Evolutionary conservation across 345 rosid species (phyloP), one percentile per base, ranked within the genome.

Genomic region (Syzygium oleosum): DNA sequence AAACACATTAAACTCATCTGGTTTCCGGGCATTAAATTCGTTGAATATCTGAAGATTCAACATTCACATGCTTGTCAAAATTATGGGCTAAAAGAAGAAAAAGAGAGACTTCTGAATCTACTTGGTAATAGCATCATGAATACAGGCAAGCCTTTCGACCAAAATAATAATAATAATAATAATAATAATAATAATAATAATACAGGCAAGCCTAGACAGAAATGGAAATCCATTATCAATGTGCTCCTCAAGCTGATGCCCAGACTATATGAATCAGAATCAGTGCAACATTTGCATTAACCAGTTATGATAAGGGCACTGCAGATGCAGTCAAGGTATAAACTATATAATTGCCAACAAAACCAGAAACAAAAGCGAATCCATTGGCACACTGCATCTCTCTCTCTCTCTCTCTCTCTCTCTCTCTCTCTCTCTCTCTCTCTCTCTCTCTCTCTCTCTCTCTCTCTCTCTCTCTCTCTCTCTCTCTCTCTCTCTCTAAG

Each of bases 21-120:
- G 99, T 88, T 98, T 97, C 87, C 99, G 93, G 85, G 99, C 98
- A 88, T 98, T 97, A 89, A 98, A 96, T 90, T 98, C 99, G 84
- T 98, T 98, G 87, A 97, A 98, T 52, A 96, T 91, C 99, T 98
- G 92, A 85, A 87, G 77, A 84, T 12, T 51, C 89, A 84, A 86
- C 6, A 77, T 31, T 85, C 14, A 55, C 56, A 78, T 25, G 17
- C 56, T 41, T 43, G 55, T 86, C 87, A 86, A 84, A 56, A 31
- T 53, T 53, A 34, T 31, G 56, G 23, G 9, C 19, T 56, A 15
- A 53, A 43, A 31, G 49, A 19, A 38, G 22, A 10, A 73, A 19
- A 38, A 38, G 49, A 73, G 49, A 19, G 83, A 19, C 53, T 84
- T 53, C n/a, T 21, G 2, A 53, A 84, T 84, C 86, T 23, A 9